Evolutionary conservation across 176 grass and related monocot genomes (phyloP).

Genomic region (Alopecurus myosuroides): DNA sequence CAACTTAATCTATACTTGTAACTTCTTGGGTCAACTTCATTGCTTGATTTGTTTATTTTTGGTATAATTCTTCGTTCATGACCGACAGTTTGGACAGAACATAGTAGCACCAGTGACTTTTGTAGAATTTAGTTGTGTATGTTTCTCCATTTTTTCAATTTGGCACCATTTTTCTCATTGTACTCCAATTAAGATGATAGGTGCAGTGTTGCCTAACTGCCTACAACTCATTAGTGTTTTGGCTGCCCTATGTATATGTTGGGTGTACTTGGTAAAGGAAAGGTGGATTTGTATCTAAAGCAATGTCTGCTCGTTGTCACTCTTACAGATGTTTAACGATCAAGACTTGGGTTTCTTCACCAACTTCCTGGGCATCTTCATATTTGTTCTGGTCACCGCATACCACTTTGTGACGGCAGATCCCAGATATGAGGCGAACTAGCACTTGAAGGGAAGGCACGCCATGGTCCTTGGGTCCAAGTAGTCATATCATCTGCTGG

Average conservation of each 20-base stretch:
- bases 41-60: background rate
- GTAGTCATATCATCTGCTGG: background rate
- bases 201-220: background rate
- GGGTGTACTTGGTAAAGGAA: background rate
- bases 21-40: background rate
- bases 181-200: background rate
- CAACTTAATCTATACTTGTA: background rate
- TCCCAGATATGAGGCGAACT: background rate
- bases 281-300: background rate
- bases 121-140: background rate
- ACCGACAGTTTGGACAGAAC: background rate
- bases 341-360: constrained; percentile 85
- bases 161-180: background rate
- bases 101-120: background rate
- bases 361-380: constrained; percentile 91
- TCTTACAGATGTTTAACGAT: constrained; percentile 86
- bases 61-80: background rate
- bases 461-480: background rate
- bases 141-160: background rate
- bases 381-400: constrained; percentile 70
- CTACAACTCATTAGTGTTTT: background rate
- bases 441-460: background rate
- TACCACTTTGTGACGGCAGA: constrained; percentile 63
- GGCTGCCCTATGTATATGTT: background rate
- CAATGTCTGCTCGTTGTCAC: background rate